Evolutionary conservation across 371 early-diverging fungal genomes (phyloP).

Genomic region (Blakeslea trispora): DNA sequence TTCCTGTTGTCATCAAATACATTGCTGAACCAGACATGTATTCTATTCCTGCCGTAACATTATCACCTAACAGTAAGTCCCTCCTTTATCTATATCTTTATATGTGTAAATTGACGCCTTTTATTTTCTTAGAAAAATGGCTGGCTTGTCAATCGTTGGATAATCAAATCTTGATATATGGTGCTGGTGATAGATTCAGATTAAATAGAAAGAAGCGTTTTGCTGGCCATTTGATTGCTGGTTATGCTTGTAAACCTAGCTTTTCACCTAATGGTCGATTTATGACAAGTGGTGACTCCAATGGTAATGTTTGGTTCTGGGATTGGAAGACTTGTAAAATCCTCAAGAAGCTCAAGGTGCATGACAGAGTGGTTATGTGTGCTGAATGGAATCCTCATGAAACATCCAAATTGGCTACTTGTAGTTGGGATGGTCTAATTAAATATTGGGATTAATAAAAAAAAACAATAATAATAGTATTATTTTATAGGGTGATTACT

Average conservation of each 20-base stretch:
- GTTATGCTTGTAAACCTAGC: slow-evolving; percentile 93
- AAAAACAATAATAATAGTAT: no score
- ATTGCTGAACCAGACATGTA: slow-evolving; percentile 97
- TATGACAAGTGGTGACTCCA: slow-evolving; percentile 90
- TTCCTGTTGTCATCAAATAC: slow-evolving; percentile 96
- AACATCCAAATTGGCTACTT: slow-evolving; percentile 89
- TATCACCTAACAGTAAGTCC: slow-evolving; percentile 83
- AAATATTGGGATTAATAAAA: slow-evolving; percentile 82
- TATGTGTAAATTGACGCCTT: no score
- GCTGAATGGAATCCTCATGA: slow-evolving; percentile 97
- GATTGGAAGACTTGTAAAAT: slow-evolving; percentile 93
- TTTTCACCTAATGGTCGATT: slow-evolving; percentile 93
- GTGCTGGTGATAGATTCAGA: slow-evolving; percentile 84
- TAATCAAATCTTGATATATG: slow-evolving; percentile 91
- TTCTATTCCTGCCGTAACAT: slow-evolving; percentile 89
- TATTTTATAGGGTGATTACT: no score
- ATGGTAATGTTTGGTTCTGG: slow-evolving; percentile 95
- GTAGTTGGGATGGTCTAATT: slow-evolving; percentile 95
- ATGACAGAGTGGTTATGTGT: slow-evolving; percentile 87
- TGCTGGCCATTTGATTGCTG: slow-evolving; percentile 91
- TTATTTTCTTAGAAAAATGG: slow-evolving; percentile 84
- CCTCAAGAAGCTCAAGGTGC: slow-evolving; percentile 85
- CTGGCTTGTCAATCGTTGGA: slow-evolving; percentile 93
- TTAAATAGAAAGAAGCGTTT: slow-evolving; percentile 91
- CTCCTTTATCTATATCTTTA: neutral